Evolutionary conservation across 2,329 filamentous ascomycete genomes (phyloP).

Genomic region (Falciphora oryzae): DNA sequence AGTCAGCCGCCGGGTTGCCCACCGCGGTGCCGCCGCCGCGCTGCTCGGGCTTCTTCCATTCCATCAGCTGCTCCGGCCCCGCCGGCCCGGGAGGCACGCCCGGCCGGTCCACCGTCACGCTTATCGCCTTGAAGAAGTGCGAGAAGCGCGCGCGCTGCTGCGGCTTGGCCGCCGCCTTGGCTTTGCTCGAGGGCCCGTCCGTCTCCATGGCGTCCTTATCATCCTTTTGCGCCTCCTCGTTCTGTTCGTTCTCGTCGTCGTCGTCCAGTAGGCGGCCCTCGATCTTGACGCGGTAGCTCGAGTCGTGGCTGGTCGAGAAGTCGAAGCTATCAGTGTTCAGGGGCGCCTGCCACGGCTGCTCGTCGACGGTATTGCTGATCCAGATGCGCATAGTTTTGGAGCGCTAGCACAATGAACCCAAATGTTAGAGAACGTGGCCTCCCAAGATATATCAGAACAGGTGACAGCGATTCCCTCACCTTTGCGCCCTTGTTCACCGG

Average conservation of each 20-base stretch:
- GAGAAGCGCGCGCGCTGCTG: conserved; percentile 50
- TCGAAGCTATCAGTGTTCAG: conserved; percentile 70
- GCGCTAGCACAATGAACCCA: conserved; percentile 39
- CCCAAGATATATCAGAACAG: conserved; percentile 5
- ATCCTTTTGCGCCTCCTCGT: conserved; percentile 33
- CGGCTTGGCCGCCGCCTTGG: conserved; percentile 27
- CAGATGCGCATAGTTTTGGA: conserved; percentile 85
- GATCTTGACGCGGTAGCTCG: conserved; percentile 85
- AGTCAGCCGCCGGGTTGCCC: conserved; percentile 62
- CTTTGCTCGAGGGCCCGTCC: conserved; percentile 34
- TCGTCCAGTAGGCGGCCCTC: conserved; percentile 79
- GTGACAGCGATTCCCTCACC: conserved; percentile 32
- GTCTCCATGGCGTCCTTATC: conserved; percentile 56
- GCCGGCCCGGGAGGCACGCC: conserved; percentile 29
- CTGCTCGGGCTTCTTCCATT: conserved; percentile 79
- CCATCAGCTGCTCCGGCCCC: conserved; percentile 51
- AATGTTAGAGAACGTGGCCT: conserved; percentile 10
- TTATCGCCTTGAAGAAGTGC: conserved; percentile 77
- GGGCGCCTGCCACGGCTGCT: conserved; percentile 84
- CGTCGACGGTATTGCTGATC: conserved; percentile 91
- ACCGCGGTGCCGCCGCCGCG: conserved; percentile 29
- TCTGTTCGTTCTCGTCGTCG: conserved; percentile 49
- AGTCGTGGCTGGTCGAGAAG: conserved; percentile 69
- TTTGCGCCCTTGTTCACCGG: conserved; percentile 68
- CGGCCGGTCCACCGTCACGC: conserved; percentile 61